Conservation (phyloP, 257 asterid species). For the Solanum peruvianum region DNA sequence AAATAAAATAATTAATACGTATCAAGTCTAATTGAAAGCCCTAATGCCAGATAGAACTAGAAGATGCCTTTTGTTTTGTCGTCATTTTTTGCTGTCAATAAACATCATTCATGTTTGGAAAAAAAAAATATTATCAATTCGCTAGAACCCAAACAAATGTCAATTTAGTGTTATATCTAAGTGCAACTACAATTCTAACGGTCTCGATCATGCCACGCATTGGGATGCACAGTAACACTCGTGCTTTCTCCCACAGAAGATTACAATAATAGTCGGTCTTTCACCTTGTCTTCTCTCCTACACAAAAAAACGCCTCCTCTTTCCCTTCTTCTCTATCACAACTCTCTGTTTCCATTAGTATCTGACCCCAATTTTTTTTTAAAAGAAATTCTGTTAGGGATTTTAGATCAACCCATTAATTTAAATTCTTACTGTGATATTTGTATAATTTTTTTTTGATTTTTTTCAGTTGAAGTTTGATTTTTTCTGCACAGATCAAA, state of each 20-base stretch:
- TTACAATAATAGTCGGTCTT: background rate
- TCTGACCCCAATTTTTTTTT: background rate
- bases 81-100: background rate
- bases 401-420: background rate
- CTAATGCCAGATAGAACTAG: background rate
- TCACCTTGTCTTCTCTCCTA: background rate
- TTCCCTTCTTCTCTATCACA: background rate
- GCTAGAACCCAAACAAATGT: background rate
- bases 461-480: background rate
- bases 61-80: background rate
- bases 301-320: background rate
- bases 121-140: background rate
- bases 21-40: background rate
- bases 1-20: too few species aligned
- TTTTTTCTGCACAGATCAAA: background rate
- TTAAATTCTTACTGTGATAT: background rate
- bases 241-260: background rate
- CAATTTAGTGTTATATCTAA: background rate
- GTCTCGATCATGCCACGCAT: background rate
- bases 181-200: background rate
- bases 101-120: background rate
- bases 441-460: background rate
- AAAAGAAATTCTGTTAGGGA: background rate
- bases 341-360: background rate
- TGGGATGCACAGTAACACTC: background rate